Conservation (phyloP, 2,329 filamentous ascomycete genomes). For the Talaromyces piceae region DNA sequence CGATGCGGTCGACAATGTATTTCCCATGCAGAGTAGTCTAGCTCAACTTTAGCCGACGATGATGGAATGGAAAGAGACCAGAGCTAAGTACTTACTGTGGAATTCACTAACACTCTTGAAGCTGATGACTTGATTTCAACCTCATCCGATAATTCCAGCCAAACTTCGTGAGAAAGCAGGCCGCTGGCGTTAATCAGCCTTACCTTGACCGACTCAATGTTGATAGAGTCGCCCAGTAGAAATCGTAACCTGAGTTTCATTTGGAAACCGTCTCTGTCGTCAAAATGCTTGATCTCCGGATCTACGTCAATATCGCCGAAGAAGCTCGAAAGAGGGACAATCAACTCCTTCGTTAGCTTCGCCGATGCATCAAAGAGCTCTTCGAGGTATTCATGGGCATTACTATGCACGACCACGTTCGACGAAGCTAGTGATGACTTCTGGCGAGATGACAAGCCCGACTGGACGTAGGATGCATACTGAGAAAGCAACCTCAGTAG, state of each 20-base stretch:
- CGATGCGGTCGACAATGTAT: conserved; percentile 67
- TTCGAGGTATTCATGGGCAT: conserved; percentile 30
- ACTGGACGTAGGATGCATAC: conserved; percentile 28
- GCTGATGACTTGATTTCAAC: conserved; percentile 49
- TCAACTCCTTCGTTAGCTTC: conserved; percentile 53
- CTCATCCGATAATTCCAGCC: conserved; percentile 47
- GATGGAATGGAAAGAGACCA: neutral
- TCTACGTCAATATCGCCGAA: conserved; percentile 64
- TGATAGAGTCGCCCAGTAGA: conserved; percentile 62
- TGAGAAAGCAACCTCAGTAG: conserved; percentile 57
- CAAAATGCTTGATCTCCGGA: conserved; percentile 60
- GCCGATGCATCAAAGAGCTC: conserved; percentile 43
- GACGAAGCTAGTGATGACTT: conserved; percentile 25
- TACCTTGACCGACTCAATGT: conserved; percentile 58
- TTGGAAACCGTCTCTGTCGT: conserved; percentile 67
- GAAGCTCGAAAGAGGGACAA: conserved; percentile 63
- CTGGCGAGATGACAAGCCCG: conserved; percentile 23
- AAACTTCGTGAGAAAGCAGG: conserved; percentile 56
- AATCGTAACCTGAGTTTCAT: conserved; percentile 62
- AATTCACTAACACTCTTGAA: conserved; percentile 45
- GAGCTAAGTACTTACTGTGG: conserved; percentile 34
- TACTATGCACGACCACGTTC: conserved; percentile 22
- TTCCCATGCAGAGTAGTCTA: conserved; percentile 51
- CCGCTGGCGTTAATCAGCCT: conserved; percentile 49
- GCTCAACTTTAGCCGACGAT: neutral